These are phyloP conservation scores for Penicillium diatomitis DNA, from an alignment of 495 filamentous ascomycete species.

Conservation along the genomic window DNA sequence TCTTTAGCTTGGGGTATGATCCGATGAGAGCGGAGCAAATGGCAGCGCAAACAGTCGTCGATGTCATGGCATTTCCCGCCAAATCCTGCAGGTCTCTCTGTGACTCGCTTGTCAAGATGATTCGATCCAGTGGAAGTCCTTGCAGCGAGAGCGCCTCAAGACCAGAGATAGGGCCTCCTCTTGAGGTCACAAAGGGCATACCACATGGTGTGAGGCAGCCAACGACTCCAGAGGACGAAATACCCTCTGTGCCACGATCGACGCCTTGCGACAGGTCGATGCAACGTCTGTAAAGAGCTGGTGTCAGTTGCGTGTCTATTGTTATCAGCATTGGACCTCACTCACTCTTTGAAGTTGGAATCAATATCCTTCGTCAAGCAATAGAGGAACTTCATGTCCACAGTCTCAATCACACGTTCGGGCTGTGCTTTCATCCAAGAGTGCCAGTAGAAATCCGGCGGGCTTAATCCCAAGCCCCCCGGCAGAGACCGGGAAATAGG, in stretches of 20 bases:
- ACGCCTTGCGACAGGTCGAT: constrained; percentile 72
- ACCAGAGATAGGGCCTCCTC: constrained; percentile 55
- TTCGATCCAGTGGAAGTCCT: constrained; percentile 55
- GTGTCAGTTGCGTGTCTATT: not conserved
- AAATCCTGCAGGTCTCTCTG: constrained; percentile 60
- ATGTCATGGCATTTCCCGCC: constrained; percentile 79
- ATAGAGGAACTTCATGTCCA: constrained; percentile 54
- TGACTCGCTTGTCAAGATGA: constrained; percentile 55
- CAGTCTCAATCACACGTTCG: constrained; percentile 55
- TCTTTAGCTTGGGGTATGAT: constrained; percentile 26
- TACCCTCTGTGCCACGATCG: constrained; percentile 43
- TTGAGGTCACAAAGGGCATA: constrained; percentile 51
- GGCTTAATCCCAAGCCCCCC: constrained; percentile 32
- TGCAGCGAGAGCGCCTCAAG: constrained; percentile 61
- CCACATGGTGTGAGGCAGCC: constrained; percentile 66
- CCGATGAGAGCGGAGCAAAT: constrained; percentile 47
- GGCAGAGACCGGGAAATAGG: constrained; percentile 50
- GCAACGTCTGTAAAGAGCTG: constrained; percentile 30
- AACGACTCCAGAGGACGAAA: constrained; percentile 45
- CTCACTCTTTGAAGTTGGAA: constrained; percentile 53
- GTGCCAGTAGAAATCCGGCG: constrained; percentile 48
- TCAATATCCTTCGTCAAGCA: constrained; percentile 42
- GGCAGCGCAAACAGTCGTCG: constrained; percentile 60
- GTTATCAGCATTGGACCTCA: not conserved
- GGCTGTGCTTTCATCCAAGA: constrained; percentile 38